Conservation (phyloP, 2,329 filamentous ascomycete species). For the Rachicladosporium sp. region DNA sequence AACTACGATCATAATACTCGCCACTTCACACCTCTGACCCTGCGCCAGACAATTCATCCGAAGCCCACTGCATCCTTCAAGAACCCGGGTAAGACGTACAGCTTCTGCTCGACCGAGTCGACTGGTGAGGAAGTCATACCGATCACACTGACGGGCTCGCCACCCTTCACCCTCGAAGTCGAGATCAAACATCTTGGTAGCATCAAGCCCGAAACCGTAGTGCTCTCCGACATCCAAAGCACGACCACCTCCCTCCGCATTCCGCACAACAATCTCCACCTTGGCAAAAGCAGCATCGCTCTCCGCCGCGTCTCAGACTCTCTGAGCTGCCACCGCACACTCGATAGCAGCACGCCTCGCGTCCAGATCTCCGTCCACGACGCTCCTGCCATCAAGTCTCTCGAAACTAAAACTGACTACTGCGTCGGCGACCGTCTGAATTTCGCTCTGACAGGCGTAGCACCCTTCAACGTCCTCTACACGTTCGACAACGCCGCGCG, state of each 20-base stretch:
- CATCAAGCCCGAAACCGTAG: conserved; percentile 65
- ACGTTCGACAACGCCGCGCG: conserved; percentile 67
- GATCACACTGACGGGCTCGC: conserved; percentile 66
- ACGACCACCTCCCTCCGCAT: conserved; percentile 70
- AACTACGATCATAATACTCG: conserved; percentile 66
- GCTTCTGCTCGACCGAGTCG: conserved; percentile 80
- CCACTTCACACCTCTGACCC: conserved; percentile 51
- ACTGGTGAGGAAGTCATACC: conserved; percentile 73
- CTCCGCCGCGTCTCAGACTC: conserved; percentile 84
- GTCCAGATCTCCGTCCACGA: conserved; percentile 90
- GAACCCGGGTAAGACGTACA: conserved; percentile 84
- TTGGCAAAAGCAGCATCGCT: conserved; percentile 79
- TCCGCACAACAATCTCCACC: conserved; percentile 68
- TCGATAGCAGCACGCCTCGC: conserved; percentile 51
- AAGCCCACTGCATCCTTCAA: conserved; percentile 71
- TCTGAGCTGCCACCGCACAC: conserved; percentile 71
- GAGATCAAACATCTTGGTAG: conserved; percentile 86
- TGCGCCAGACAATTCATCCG: conserved; percentile 75
- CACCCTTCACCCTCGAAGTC: conserved; percentile 83
- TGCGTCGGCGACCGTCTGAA: conserved; percentile 92
- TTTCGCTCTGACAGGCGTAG: conserved; percentile 79
- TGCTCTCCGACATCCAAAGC: conserved; percentile 64
- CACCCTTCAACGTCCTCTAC: conserved; percentile 89
- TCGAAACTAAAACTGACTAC: conserved; percentile 76
- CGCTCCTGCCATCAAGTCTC: conserved; percentile 76